These are phyloP conservation scores for Aureobasidium uvarum DNA, from an alignment of 2,329 filamentous ascomycete species.

Conservation along the genomic window DNA sequence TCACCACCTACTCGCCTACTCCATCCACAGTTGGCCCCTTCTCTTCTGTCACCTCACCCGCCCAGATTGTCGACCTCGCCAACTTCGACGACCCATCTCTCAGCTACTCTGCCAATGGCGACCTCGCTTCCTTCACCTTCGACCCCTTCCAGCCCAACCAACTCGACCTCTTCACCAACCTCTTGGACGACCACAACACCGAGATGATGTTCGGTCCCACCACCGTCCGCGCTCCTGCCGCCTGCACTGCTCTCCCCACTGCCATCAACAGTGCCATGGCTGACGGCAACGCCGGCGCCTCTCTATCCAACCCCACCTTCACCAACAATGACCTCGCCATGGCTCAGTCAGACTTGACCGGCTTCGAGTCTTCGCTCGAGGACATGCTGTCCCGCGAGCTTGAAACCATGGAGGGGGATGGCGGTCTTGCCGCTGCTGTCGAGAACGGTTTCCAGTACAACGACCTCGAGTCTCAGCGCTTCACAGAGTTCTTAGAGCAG, in stretches of 20 bases:
- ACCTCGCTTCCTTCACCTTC: constrained; percentile 25
- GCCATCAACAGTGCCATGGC: constrained; percentile 1
- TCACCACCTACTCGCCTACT: not conserved
- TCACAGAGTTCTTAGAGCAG: constrained; percentile 25
- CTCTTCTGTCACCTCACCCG: constrained; percentile 11
- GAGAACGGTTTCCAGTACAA: constrained; percentile 18
- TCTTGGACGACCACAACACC: constrained; percentile 21
- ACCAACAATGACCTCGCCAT: constrained; percentile 15
- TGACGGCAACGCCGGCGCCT: constrained; percentile 7
- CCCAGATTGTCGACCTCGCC: constrained; percentile 24
- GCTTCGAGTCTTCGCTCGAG: constrained; percentile 24
- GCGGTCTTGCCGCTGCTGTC: not conserved
- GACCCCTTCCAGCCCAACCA: constrained; percentile 17
- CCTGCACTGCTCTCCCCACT: constrained; percentile 11
- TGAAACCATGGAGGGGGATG: constrained; percentile 18
- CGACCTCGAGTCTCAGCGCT: constrained; percentile 25
- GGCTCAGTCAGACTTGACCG: constrained; percentile 14
- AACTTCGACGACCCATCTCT: constrained; percentile 6
- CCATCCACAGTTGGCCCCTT: not conserved
- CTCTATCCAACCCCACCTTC: not conserved
- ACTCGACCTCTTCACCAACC: constrained; percentile 22
- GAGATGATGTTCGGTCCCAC: not conserved
- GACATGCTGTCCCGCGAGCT: constrained; percentile 17
- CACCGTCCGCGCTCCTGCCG: not conserved
- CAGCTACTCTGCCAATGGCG: constrained; percentile 9